These are phyloP conservation scores for Camelina hispida DNA, from an alignment of 345 rosid species.

Conservation along the genomic window DNA sequence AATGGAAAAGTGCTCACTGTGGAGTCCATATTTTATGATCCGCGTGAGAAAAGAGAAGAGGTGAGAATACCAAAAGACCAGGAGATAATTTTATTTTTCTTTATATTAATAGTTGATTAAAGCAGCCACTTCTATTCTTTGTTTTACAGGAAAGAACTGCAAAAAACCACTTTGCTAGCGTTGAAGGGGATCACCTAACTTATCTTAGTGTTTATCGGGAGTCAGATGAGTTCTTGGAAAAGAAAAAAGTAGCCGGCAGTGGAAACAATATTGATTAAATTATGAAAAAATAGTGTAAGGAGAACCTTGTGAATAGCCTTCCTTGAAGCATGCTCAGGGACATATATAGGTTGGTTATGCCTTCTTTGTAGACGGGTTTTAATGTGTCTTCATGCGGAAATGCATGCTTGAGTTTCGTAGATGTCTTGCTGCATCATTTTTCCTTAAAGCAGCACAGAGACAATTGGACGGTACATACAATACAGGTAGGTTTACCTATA, in stretches of 20 bases:
- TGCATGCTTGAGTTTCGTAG: conserved; percentile 76
- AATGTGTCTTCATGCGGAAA: conserved; percentile 75
- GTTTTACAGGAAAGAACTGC: conserved; percentile 67
- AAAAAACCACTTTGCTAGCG: conserved; percentile 76
- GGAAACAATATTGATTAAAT: conserved; percentile 59
- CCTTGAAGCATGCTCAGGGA: conserved; percentile 83
- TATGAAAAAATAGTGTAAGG: conserved; percentile 88
- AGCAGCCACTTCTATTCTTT: conserved; percentile 8
- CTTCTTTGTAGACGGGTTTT: conserved; percentile 61
- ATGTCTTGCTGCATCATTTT: conserved; percentile 93
- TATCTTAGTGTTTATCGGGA: conserved; percentile 80
- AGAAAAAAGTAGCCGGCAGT: conserved; percentile 53
- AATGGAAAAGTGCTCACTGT: conserved; percentile 63
- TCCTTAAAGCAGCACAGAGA: conserved; percentile 90
- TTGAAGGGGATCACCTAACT: conserved; percentile 92
- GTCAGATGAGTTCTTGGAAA: conserved; percentile 66
- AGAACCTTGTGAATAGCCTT: conserved; percentile 70
- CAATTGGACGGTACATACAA: conserved; percentile 85
- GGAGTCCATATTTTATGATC: conserved; percentile 80
- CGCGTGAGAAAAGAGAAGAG: conserved; percentile 84
- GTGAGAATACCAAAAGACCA: conserved; percentile 37
- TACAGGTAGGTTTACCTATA: conserved; percentile 60
- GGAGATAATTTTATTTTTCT: not conserved
- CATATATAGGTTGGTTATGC: conserved; percentile 61
- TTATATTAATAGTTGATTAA: conserved; percentile 18